Conservation (phyloP, 2,329 filamentous ascomycete species). For the Pseudogymnoascus sp. region DNA sequence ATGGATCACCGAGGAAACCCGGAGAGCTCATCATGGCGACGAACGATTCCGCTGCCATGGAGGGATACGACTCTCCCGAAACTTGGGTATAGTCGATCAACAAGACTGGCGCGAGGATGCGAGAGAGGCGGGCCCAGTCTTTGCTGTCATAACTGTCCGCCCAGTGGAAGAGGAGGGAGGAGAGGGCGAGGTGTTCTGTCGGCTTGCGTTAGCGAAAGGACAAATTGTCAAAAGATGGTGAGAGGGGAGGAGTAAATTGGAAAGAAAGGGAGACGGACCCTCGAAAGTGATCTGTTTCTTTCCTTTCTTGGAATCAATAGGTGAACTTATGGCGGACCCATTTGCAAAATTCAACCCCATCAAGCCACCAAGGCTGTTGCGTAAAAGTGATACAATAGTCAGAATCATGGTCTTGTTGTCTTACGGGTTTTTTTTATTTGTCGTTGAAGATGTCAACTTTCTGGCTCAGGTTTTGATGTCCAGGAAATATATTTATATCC, state of each 20-base stretch:
- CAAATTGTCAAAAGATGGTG: not conserved
- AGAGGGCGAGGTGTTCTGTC: conserved; percentile 44
- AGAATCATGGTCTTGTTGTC: not conserved
- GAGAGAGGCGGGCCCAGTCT: conserved; percentile 53
- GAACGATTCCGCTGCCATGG: conserved; percentile 56
- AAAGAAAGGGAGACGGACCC: not conserved
- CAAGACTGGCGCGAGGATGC: conserved; percentile 50
- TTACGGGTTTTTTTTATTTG: not conserved
- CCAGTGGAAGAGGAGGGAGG: conserved; percentile 51
- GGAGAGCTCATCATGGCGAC: conserved; percentile 51
- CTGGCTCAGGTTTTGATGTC: not conserved
- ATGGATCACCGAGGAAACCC: conserved; percentile 52
- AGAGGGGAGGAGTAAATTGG: not conserved
- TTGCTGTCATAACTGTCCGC: conserved; percentile 60
- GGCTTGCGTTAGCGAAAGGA: not conserved
- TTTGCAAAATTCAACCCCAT: not conserved
- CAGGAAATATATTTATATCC: not conserved
- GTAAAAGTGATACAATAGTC: not conserved
- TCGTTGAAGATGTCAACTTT: not conserved
- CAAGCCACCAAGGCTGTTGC: not conserved
- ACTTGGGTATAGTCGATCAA: conserved; percentile 66
- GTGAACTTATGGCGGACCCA: not conserved
- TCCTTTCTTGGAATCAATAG: not conserved
- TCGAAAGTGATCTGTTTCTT: not conserved
- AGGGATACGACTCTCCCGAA: conserved; percentile 52